Evolutionary conservation across 2,329 filamentous ascomycete species (phyloP).

Genomic region (Blastomyces emzantsi): DNA sequence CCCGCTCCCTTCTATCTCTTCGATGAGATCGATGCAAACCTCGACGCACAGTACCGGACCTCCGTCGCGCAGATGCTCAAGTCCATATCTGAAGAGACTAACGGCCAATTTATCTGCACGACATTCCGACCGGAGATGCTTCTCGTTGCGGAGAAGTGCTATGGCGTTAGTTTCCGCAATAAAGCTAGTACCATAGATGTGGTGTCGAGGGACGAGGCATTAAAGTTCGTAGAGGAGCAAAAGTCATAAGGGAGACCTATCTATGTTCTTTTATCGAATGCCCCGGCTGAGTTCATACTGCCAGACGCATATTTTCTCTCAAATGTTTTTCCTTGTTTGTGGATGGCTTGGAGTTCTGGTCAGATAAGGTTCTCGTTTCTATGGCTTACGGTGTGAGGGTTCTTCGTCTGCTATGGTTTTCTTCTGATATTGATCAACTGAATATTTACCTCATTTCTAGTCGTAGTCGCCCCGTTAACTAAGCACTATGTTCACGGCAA

Average conservation of each 20-base stretch:
- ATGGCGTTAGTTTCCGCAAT: constrained; percentile 82
- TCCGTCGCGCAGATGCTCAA: constrained; percentile 85
- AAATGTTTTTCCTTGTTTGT: neutral
- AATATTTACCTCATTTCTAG: neutral
- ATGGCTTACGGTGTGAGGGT: neutral
- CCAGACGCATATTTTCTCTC: neutral
- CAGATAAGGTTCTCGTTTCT: neutral
- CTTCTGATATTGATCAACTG: neutral
- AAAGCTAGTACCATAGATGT: constrained; percentile 94
- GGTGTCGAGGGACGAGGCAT: constrained; percentile 73
- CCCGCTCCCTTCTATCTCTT: constrained; percentile 98
- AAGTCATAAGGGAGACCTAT: constrained; percentile 28
- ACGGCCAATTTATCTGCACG: constrained; percentile 90
- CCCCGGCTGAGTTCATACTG: constrained; percentile 6
- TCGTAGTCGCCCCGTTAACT: neutral
- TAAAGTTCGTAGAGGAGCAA: constrained; percentile 92
- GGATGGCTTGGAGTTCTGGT: constrained; percentile 7
- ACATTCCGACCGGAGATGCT: constrained; percentile 98
- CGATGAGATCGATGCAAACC: constrained; percentile 96
- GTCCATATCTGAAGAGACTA: constrained; percentile 54
- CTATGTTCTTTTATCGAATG: neutral
- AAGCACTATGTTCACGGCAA: too few species aligned
- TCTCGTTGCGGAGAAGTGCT: constrained; percentile 91
- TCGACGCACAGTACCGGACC: constrained; percentile 95
- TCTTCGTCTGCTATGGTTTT: neutral